A percentile compares a stretch with the other conserved stretches of the same genome.
phyloP scores from a whole-genome alignment of 2,329 filamentous ascomycete species.

The Fusarium sp. region DNA sequence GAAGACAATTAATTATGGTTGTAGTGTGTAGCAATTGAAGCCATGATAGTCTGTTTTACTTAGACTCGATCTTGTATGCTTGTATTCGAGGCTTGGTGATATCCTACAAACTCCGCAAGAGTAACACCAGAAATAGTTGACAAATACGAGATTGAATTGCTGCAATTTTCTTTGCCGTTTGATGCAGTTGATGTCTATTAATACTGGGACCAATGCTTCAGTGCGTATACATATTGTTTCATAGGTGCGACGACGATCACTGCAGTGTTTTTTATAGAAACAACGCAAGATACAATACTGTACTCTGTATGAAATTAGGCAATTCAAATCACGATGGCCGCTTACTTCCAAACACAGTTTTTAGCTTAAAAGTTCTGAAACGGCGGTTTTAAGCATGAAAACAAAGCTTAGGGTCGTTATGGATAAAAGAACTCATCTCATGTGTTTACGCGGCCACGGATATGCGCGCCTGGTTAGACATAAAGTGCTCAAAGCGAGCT shows the following conservation, averaged over 20 bases:
- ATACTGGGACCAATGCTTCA: not conserved
- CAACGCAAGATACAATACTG: too few species aligned
- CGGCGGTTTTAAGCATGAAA: slow-evolving; percentile 7
- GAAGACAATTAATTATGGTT: not conserved
- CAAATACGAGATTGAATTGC: not conserved
- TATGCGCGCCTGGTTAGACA: slow-evolving; percentile 14
- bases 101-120: not conserved
- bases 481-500: slow-evolving; percentile 6
- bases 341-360: not conserved
- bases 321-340: not conserved
- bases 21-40: not conserved
- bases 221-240: not conserved
- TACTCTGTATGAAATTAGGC: not conserved
- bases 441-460: slow-evolving; percentile 7
- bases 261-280: not conserved
- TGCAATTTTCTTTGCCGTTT: too few species aligned
- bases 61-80: not conserved
- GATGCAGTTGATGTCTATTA: not conserved
- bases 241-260: not conserved
- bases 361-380: slow-evolving; percentile 1
- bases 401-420: slow-evolving; percentile 4
- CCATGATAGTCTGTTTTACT: not conserved
- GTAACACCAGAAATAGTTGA: not conserved
- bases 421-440: slow-evolving; percentile 6
- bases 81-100: not conserved